Evolutionary conservation across 192 early-diverging fungal genomes (phyloP).

Genomic region (Diversispora eburnea): DNA sequence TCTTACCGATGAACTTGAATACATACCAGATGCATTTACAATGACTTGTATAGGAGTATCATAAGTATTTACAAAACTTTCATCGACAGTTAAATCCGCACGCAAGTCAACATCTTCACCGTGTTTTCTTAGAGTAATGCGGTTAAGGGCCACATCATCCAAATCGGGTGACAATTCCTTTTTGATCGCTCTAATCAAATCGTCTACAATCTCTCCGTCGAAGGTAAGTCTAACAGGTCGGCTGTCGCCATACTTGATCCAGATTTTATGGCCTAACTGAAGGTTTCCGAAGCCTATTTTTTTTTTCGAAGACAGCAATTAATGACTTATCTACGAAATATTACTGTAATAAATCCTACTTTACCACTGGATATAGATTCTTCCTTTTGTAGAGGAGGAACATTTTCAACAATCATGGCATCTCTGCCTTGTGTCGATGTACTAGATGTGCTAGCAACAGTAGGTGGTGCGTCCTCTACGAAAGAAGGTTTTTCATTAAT

Average conservation of each 20-base stretch:
- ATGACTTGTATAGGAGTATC: neutral
- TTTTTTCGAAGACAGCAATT: constrained; percentile 8
- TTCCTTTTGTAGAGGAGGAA: neutral
- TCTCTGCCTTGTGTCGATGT: neutral
- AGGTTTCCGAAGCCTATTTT: constrained; percentile 3
- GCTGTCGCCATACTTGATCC: constrained; percentile 10
- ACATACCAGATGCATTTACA: constrained; percentile 14
- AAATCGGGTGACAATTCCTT: neutral
- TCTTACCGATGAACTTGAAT: neutral
- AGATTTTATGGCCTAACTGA: neutral
- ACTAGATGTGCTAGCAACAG: constrained; percentile 4
- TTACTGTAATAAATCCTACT: constrained; percentile 22
- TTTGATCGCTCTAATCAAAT: constrained; percentile 17
- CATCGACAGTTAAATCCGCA: neutral
- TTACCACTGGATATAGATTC: constrained; percentile 15
- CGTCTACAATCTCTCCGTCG: neutral
- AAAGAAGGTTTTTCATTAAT: neutral
- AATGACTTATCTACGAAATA: constrained; percentile 9
- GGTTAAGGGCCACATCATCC: constrained; percentile 12
- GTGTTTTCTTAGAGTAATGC: neutral
- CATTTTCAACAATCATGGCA: neutral
- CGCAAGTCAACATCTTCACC: neutral
- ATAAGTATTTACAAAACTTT: neutral
- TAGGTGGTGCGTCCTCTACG: neutral
- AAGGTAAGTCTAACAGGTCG: neutral